phyloP scores from a whole-genome alignment of 192 early-diverging fungal species.

The Powellomyces hirtus region DNA sequence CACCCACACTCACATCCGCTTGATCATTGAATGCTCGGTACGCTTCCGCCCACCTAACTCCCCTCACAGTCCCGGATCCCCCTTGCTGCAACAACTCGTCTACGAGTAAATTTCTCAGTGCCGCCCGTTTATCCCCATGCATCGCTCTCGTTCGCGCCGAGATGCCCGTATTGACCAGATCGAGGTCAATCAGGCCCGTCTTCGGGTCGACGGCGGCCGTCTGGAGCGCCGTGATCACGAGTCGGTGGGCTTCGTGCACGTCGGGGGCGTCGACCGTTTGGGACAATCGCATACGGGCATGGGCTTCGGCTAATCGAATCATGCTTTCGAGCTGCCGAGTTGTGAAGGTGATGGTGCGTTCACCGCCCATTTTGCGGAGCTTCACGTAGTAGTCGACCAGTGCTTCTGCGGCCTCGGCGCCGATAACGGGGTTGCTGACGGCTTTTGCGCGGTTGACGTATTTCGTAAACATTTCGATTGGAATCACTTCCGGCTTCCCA shows the following conservation, averaged over 20 bases:
- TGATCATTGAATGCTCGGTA: conserved; percentile 30
- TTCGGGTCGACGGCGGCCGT: conserved; percentile 88
- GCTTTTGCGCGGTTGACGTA: conserved; percentile 90
- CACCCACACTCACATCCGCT: conserved; percentile 27
- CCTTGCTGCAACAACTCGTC: no score
- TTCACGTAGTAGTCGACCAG: conserved; percentile 82
- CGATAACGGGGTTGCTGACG: conserved; percentile 70
- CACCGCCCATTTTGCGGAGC: conserved; percentile 61
- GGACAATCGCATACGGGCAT: conserved; percentile 83
- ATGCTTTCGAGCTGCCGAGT: conserved; percentile 96
- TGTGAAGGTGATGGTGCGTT: conserved; percentile 70
- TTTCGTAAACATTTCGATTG: conserved; percentile 79
- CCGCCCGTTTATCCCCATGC: conserved; percentile 57
- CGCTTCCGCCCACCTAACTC: conserved; percentile 28
- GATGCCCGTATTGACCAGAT: conserved; percentile 87
- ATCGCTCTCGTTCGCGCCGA: conserved; percentile 69
- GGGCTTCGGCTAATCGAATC: conserved; percentile 93
- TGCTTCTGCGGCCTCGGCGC: conserved; percentile 67
- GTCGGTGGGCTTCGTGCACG: conserved; percentile 84
- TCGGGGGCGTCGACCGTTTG: conserved; percentile 70
- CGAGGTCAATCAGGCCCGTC: conserved; percentile 92
- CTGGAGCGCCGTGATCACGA: conserved; percentile 87
- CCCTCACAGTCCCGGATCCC: not conserved
- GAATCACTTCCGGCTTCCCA: conserved; percentile 52
- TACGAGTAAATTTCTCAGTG: conserved; percentile 42